Conservation (phyloP, 257 asterid species). For the Solanum pinnatisectum region DNA sequence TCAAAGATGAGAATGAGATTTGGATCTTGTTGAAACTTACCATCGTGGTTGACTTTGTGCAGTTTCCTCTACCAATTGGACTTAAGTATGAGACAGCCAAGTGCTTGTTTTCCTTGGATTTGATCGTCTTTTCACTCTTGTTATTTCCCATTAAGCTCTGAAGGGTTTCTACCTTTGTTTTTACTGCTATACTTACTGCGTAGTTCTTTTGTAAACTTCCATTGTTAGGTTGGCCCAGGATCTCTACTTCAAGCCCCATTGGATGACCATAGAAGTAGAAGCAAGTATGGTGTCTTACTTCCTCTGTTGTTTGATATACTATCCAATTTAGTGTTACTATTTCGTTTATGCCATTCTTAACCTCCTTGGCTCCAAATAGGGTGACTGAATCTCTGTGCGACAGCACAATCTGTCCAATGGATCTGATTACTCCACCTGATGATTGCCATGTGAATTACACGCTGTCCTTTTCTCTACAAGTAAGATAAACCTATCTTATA, state of each 20-base stretch:
- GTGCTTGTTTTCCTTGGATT: neutral
- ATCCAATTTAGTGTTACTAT: neutral
- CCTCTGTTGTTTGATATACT: slow-evolving; percentile 1
- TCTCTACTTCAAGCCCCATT: slow-evolving; percentile 94
- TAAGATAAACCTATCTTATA: slow-evolving; percentile 27
- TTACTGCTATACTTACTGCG: neutral
- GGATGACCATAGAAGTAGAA: slow-evolving; percentile 66
- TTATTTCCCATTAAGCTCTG: slow-evolving; percentile 1
- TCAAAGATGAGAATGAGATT: neutral
- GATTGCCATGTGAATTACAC: slow-evolving; percentile 98
- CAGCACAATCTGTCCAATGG: slow-evolving; percentile 73
- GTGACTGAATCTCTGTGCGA: slow-evolving; percentile 79
- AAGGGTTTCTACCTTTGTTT: neutral
- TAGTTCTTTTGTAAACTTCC: slow-evolving; percentile 8
- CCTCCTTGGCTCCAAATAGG: slow-evolving; percentile 35
- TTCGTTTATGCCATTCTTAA: slow-evolving; percentile 4
- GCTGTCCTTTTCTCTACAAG: slow-evolving; percentile 82
- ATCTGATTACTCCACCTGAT: slow-evolving; percentile 88
- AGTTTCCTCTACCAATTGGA: neutral
- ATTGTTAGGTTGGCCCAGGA: slow-evolving; percentile 79
- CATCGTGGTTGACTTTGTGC: neutral
- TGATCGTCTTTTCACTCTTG: neutral
- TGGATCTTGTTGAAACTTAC: neutral
- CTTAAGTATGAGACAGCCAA: neutral
- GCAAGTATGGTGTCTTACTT: slow-evolving; percentile 39